Percentiles rank a stretch among this genome's conserved stretches.
These are phyloP conservation scores for Fusarium scirpi DNA, from an alignment of 2,329 filamentous ascomycete species.

Conservation along the genomic window DNA sequence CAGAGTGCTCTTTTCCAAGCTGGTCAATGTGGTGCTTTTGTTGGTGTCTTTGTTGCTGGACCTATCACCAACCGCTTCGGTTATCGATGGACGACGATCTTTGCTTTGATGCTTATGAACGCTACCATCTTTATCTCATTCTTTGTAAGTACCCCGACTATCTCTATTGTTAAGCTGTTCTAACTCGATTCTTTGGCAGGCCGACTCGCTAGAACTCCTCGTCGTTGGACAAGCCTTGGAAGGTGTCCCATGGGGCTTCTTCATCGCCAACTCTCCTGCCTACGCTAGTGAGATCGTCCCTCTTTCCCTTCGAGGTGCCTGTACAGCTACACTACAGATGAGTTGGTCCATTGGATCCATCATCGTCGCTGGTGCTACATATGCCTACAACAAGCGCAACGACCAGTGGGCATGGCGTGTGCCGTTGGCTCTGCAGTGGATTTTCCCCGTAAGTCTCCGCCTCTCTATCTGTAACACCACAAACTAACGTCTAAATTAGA, in stretches of 20 bases:
- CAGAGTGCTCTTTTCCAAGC: conserved; percentile 52
- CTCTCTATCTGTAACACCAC: accelerated
- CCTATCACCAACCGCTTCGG: conserved; percentile 53
- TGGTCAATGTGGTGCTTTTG: conserved; percentile 52
- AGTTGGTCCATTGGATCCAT: conserved; percentile 72
- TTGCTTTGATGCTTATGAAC: conserved; percentile 55
- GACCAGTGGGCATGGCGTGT: conserved; percentile 49
- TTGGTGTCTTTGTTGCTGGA: conserved; percentile 54
- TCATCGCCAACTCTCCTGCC: conserved; percentile 71
- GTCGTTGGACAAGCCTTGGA: conserved; percentile 67
- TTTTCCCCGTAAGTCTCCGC: conserved; percentile 57
- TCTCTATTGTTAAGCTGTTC: accelerated
- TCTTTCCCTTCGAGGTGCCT: conserved; percentile 65
- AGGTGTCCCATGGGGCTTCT: conserved; percentile 71
- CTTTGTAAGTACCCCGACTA: conserved; percentile 53
- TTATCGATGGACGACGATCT: conserved; percentile 54
- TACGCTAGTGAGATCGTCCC: conserved; percentile 72
- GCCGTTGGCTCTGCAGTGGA: conserved; percentile 68
- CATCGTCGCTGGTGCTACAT: conserved; percentile 69
- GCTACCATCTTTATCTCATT: conserved; percentile 62
- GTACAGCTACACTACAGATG: conserved; percentile 72
- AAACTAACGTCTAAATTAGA: conserved; percentile 37
- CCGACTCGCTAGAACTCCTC: conserved; percentile 55
- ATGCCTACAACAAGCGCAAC: conserved; percentile 57
- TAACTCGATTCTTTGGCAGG: neutral